Base-by-base conservation (phyloP, 2,329 filamentous ascomycete genomes). In the Venturia pyrina region DNA sequence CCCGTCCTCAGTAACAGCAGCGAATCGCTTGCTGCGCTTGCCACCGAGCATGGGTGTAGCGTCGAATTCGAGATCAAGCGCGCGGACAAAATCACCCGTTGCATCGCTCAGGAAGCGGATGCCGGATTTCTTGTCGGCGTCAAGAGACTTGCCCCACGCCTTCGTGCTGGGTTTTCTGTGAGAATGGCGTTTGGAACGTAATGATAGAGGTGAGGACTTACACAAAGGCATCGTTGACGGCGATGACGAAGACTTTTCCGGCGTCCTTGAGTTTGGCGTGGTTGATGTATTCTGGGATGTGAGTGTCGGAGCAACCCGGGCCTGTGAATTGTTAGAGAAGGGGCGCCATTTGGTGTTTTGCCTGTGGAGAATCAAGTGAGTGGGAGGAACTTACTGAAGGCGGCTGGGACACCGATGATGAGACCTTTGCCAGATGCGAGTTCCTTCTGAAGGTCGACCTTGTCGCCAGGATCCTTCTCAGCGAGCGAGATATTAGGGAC, bases 261-360 rank as follows among this genome's bases (percentile, higher is more conserved):
- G 53, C 53, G 53, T 59, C 53, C 53, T 59, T 59, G 53, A 59
- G 53, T 15, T 59, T 59, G 5, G 28, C 53, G 53, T 59, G 53
- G 53, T 32, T 37, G 53, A 59, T 59, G 19, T 59, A 59, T 32
- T 59, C 19, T 19, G 53, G 53, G 6, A 59, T 59, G 32, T 59
- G 53, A n/a, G 53, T 37, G 53, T 59, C 53, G 53, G 53, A 59
- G 53, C 53, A 59, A 15, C 32, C 37, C 21, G 53, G 53, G 17
- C 53, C 53, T 59, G 6, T 2, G 1, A 6, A 37, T 21, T n/a
- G 19, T 57, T 57, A 57, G 53, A 5, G 11, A 11, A n/a, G 15
- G 21, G 28, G 19, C 7, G 2, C 11, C 24, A 19, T 37, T 19
- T 57, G 13, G 13, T 37, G n/a, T n/a, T n/a, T n/a, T n/a, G 13